A percentile compares a stretch with the other conserved stretches of the same genome.
phyloP scores from a whole-genome alignment of 352 stramenopile genomes.

The Phytophthora parvispora region DNA sequence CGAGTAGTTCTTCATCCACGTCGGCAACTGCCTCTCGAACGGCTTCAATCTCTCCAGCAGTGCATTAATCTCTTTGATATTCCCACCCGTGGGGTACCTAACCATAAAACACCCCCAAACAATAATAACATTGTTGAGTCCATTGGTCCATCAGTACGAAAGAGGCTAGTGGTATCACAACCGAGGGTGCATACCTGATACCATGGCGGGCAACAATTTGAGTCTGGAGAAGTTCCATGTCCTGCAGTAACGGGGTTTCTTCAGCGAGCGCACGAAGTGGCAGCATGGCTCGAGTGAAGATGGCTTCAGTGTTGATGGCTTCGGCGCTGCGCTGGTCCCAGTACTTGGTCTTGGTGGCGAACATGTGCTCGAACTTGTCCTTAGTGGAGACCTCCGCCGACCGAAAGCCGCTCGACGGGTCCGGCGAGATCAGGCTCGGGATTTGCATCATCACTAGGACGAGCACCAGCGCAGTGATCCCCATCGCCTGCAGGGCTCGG shows the following conservation, averaged over 20 bases:
- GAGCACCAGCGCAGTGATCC: constrained; percentile 8
- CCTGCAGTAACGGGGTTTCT: constrained; percentile 8
- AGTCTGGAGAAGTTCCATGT: constrained; percentile 65
- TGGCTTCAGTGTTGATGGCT: background rate
- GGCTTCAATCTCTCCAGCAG: constrained; percentile 54
- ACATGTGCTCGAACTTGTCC: constrained; percentile 41
- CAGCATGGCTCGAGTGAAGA: constrained; percentile 4
- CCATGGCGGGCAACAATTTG: constrained; percentile 74
- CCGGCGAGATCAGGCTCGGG: constrained; percentile 1
- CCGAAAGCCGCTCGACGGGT: background rate
- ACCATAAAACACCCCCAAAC: too few species aligned
- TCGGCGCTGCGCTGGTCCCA: constrained; percentile 50
- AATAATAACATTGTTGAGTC: too few species aligned
- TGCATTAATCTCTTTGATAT: constrained; percentile 59
- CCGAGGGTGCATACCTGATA: constrained; percentile 51
- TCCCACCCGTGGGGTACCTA: constrained; percentile 65
- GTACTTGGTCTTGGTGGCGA: constrained; percentile 69
- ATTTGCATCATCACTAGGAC: constrained; percentile 11
- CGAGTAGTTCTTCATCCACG: constrained; percentile 74
- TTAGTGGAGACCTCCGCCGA: background rate
- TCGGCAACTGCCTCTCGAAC: constrained; percentile 44
- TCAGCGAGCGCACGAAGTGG: constrained; percentile 9
- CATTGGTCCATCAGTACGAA: too few species aligned
- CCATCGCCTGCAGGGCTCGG: background rate
- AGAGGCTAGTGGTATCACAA: too few species aligned